Evolutionary conservation across 441 rosid species (phyloP).

Genomic region (Syzygium syzygioides): DNA sequence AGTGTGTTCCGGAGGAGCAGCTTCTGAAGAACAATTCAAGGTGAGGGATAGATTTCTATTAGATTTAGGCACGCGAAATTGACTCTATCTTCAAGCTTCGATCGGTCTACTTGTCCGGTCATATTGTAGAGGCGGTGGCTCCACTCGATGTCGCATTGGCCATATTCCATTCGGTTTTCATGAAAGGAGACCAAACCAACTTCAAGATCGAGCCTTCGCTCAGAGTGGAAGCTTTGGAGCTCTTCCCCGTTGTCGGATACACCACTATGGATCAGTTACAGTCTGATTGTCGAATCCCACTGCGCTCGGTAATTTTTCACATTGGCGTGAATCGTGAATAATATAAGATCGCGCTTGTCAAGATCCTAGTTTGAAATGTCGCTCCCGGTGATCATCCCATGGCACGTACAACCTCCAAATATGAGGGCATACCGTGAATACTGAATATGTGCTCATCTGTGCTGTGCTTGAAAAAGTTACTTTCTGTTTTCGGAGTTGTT

Average conservation of each 20-base stretch:
- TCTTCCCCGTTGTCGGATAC: conserved; percentile 59
- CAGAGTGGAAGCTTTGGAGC: conserved; percentile 64
- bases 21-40: conserved; percentile 40
- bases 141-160: conserved; percentile 33
- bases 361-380: neutral
- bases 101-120: neutral
- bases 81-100: too few species aligned
- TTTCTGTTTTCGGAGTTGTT: neutral
- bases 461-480: neutral
- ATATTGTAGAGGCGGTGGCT: conserved; percentile 28
- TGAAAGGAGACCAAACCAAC: conserved; percentile 58
- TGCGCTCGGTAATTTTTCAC: neutral
- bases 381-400: neutral
- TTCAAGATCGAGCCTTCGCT: conserved; percentile 49
- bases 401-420: neutral
- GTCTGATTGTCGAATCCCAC: conserved; percentile 4
- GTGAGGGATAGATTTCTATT: conserved; percentile 1
- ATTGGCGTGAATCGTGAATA: neutral
- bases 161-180: conserved; percentile 35
- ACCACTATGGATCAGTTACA: conserved; percentile 38
- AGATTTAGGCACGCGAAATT: too few species aligned
- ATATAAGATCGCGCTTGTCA: neutral
- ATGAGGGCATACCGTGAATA: neutral
- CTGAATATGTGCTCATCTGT: neutral
- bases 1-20: conserved; percentile 39